Evolutionary conservation across 2,329 filamentous ascomycete genomes (phyloP).

Genomic region (Cladosporium sp.): DNA sequence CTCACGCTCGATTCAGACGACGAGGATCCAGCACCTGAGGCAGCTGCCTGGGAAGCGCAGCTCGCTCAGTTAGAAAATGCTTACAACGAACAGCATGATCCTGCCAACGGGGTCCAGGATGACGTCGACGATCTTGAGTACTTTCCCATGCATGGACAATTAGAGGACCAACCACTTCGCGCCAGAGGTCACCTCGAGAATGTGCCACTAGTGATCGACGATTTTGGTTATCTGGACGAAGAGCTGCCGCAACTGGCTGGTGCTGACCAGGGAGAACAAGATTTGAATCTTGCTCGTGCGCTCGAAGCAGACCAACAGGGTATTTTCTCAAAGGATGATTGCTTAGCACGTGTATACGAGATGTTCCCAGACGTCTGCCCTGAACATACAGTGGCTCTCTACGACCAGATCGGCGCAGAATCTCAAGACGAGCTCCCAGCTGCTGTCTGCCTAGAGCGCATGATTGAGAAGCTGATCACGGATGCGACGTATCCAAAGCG

Average conservation of each 20-base stretch:
- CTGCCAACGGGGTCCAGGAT: background rate
- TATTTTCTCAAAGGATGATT: constrained; percentile 16
- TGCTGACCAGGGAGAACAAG: background rate
- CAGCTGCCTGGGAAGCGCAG: background rate
- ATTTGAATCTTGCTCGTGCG: background rate
- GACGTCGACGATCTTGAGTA: constrained; percentile 1
- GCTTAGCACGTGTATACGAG: constrained; percentile 26
- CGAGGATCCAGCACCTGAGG: constrained; percentile 2
- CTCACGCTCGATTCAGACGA: constrained; percentile 23
- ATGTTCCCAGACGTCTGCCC: constrained; percentile 33
- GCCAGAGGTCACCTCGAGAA: background rate
- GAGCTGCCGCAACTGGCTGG: background rate
- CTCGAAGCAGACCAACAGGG: constrained; percentile 4
- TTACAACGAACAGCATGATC: background rate
- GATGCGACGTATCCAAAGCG: constrained; percentile 26
- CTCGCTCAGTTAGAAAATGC: background rate
- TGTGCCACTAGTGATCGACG: constrained; percentile 4
- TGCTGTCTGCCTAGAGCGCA: constrained; percentile 20
- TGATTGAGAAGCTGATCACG: constrained; percentile 28
- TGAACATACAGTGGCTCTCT: constrained; percentile 27
- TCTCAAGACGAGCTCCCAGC: constrained; percentile 13
- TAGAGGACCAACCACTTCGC: background rate
- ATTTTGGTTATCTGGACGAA: constrained; percentile 3
- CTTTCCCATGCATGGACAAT: constrained; percentile 3
- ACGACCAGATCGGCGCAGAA: constrained; percentile 15